phyloP scores from a whole-genome alignment of 352 stramenopile genomes.

The Phytophthora cajani region DNA sequence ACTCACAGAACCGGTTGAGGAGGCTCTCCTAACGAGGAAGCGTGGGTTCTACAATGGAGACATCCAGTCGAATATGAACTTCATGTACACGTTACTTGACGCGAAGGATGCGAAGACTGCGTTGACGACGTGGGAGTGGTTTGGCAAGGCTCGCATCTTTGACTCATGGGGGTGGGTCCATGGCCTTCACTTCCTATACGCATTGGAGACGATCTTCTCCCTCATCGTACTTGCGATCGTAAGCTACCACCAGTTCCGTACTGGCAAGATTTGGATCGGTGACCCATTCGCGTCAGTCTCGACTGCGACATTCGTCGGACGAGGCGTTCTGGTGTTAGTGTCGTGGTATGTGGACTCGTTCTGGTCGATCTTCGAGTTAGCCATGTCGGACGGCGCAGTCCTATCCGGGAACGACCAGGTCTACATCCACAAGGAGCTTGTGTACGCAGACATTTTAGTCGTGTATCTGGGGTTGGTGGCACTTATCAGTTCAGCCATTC shows the following conservation, averaged over 20 bases:
- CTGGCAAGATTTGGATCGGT: conserved; percentile 47
- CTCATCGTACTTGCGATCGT: conserved; percentile 30
- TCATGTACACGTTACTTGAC: conserved; percentile 25
- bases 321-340: conserved; percentile 26
- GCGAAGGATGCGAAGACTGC: conserved; percentile 8
- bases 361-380: conserved; percentile 42
- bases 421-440: conserved; percentile 29
- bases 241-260: conserved; percentile 26
- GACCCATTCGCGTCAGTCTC: conserved; percentile 47
- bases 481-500: conserved; percentile 17
- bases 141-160: conserved; percentile 22
- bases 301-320: conserved; percentile 20
- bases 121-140: conserved; percentile 29
- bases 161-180: conserved; percentile 51
- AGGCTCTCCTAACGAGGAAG: background rate
- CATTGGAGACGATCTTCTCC: conserved; percentile 16
- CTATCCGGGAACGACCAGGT: conserved; percentile 10
- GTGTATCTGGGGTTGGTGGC: conserved; percentile 28
- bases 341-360: conserved; percentile 39
- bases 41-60: conserved; percentile 15
- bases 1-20: too few relatives aligned
- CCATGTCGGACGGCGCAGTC: conserved; percentile 18
- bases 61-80: conserved; percentile 39
- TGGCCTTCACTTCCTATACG: conserved; percentile 34
- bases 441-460: conserved; percentile 37